Conservation (phyloP, 768 basidiomycete species). For the Boletus rufocinnamomeus region DNA sequence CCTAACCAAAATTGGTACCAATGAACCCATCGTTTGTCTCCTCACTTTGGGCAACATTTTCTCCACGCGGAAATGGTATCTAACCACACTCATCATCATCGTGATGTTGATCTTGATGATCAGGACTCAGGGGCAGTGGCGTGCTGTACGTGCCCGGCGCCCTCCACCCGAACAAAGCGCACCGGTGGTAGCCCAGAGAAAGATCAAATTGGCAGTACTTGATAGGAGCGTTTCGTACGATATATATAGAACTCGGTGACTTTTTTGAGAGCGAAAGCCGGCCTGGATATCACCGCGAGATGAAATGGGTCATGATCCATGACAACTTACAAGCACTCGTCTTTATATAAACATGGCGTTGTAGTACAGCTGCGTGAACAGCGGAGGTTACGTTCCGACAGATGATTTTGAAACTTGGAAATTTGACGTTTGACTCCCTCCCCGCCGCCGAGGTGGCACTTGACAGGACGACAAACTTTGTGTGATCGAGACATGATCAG, state of each 20-base stretch:
- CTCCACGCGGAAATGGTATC: background rate
- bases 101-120: background rate
- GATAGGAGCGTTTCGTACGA: too few relatives aligned
- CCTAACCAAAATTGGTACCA: slow-evolving; percentile 1
- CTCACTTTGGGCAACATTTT: background rate
- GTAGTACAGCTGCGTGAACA: too few relatives aligned
- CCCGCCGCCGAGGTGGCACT: background rate
- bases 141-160: background rate
- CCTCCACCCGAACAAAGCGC: too few relatives aligned
- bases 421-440: background rate
- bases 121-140: background rate
- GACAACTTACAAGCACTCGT: too few relatives aligned
- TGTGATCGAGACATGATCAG: background rate
- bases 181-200: background rate
- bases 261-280: too few relatives aligned
- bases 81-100: background rate
- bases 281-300: too few relatives aligned
- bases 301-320: too few relatives aligned
- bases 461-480: background rate
- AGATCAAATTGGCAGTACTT: background rate
- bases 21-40: background rate
- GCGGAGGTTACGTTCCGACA: too few relatives aligned
- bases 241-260: background rate
- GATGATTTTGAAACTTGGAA: background rate
- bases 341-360: too few relatives aligned